Conservation (phyloP, 2,329 filamentous ascomycete species). For the Aureobasidium sp. region DNA sequence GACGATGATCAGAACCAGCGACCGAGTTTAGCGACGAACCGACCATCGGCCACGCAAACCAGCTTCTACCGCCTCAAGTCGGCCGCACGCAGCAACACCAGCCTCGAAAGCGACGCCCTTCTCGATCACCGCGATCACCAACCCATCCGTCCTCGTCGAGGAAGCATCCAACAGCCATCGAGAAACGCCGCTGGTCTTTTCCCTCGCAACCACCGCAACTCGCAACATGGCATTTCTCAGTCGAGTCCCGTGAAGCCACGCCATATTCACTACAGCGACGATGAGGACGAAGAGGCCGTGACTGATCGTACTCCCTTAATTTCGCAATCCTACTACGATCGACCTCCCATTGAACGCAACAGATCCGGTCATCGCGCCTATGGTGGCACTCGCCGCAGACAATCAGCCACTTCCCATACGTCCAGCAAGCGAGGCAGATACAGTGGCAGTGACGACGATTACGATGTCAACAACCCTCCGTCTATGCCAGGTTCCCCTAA, state of each 20-base stretch:
- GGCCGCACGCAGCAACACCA: constrained; percentile 67
- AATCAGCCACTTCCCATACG: constrained; percentile 21
- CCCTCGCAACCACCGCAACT: constrained; percentile 13
- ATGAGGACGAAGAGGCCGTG: constrained; percentile 36
- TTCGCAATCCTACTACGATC: constrained; percentile 29
- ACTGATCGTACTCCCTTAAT: constrained; percentile 53
- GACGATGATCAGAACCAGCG: constrained; percentile 45
- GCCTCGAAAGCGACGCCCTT: constrained; percentile 80
- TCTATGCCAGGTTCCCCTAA: constrained; percentile 55
- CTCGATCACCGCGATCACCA: constrained; percentile 62
- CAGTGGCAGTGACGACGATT: constrained; percentile 33
- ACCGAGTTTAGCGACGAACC: constrained; percentile 34
- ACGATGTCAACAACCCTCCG: constrained; percentile 60
- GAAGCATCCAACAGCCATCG: constrained; percentile 36
- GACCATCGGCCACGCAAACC: constrained; percentile 32
- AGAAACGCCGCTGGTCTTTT: constrained; percentile 1
- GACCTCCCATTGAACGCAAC: constrained; percentile 20
- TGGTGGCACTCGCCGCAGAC: constrained; percentile 16
- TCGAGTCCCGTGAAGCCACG: constrained; percentile 15
- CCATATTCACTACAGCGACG: constrained; percentile 27
- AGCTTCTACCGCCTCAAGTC: constrained; percentile 49
- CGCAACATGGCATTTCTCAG: constrained; percentile 15
- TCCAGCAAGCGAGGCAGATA: constrained; percentile 20
- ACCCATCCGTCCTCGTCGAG: constrained; percentile 35
- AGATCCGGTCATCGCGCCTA: constrained; percentile 19